These are phyloP conservation scores for Termitomyces titanicus DNA, from an alignment of 768 basidiomycete species.

Conservation along the genomic window DNA sequence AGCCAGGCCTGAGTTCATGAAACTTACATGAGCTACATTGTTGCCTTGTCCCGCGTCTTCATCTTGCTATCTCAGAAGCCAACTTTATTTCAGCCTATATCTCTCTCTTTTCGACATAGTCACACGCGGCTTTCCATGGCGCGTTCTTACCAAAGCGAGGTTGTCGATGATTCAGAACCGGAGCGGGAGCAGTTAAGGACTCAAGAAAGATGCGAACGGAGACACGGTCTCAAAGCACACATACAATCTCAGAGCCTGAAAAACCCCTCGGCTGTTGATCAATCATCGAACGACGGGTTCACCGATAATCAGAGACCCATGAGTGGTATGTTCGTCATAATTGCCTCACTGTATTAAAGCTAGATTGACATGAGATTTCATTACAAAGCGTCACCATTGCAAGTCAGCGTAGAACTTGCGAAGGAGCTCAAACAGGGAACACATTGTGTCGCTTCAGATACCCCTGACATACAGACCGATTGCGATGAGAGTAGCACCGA, in stretches of 20 bases:
- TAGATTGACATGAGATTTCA: background rate
- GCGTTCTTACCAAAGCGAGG: conserved; percentile 23
- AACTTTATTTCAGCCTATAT: background rate
- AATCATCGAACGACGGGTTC: conserved; percentile 20
- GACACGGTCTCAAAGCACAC: background rate
- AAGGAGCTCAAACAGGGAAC: background rate
- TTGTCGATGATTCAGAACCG: conserved; percentile 71
- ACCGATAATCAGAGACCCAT: background rate
- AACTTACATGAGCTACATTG: background rate
- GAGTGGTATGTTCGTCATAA: background rate
- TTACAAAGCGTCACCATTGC: background rate
- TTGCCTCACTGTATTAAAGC: background rate
- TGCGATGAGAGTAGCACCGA: conserved; percentile 20
- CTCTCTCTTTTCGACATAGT: background rate
- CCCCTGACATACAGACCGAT: background rate
- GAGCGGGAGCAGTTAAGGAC: conserved; percentile 46
- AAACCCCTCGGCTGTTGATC: conserved; percentile 12
- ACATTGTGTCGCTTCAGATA: background rate
- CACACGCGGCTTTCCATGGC: background rate
- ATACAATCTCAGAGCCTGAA: background rate
- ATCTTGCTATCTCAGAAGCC: background rate
- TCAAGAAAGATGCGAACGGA: conserved; percentile 13
- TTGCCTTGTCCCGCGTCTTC: conserved; percentile 4
- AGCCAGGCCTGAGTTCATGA: background rate
- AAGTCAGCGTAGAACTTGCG: background rate